Base-by-base conservation (phyloP, 2,329 filamentous ascomycete species). In the Sporothrix protearum region DNA sequence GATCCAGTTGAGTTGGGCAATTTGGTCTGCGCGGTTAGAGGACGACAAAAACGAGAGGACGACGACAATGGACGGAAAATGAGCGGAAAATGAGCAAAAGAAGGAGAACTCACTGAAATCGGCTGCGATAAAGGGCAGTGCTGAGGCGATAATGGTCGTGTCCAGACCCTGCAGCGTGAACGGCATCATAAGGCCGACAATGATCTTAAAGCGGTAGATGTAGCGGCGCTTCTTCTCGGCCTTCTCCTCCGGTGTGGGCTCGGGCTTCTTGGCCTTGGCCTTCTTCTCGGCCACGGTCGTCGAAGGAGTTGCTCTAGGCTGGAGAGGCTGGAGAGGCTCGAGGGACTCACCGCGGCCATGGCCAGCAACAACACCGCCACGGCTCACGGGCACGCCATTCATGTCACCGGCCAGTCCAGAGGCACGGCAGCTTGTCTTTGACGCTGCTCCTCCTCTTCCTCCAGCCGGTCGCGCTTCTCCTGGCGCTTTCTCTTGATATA, bases 1-100 rank as follows among this genome's bases (percentile, higher is more conserved):
- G 76, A 92, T 90, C 88, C 89, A 91, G 76, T 90, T 91, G 2
- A 90, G 82, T 75, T 89, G 85, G n/a, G 85, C 83, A 9, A 88
- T 77, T 76, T 87, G 78, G 73, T 83, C 84, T 85, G 70, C 12
- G 19, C 1, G 36, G 33, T 39, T 12, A 42, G 66, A 2, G 25
- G 10, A 39, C 33, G 30, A 19, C 47, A 42, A 4, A 3, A 36
- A 42, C 10, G n/a, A 42, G 66, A 2, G 25, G 10, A 39, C 33
- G 30, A 19, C 47, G 28, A 4, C 5, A 36, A 42, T 4, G n/a
- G n/a, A n/a, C n/a, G n/a, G n/a, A 45, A 19, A 19, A 12, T 28
- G n/a, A 63, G n/a, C 16, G n/a, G 77, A 85, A n/a, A n/a, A n/a
- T n/a, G n/a, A n/a, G n/a, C n/a, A n/a, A n/a, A n/a, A n/a, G n/a